These are phyloP conservation scores for Podila epigama DNA, from an alignment of 192 early-diverging fungal species.

Conservation along the genomic window DNA sequence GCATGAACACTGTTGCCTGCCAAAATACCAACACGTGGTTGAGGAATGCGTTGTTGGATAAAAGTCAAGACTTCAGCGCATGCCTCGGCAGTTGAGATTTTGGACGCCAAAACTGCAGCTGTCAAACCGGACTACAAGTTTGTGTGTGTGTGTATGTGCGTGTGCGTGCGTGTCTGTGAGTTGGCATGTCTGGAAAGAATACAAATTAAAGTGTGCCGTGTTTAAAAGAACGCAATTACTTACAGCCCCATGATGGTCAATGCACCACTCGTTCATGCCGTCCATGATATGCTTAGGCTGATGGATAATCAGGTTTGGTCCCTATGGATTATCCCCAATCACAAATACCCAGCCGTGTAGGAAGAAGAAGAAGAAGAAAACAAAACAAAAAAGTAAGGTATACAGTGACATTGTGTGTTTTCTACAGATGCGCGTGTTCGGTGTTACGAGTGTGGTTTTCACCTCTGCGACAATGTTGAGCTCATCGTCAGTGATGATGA, in stretches of 20 bases:
- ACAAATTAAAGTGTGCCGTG: background rate
- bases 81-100: constrained; percentile 70
- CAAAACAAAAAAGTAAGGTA: background rate
- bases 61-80: constrained; percentile 77
- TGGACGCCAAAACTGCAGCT: constrained; percentile 71
- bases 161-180: background rate
- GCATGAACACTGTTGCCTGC: constrained; percentile 96
- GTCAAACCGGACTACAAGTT: constrained; percentile 78
- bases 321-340: constrained; percentile 48
- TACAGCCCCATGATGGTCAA: constrained; percentile 81
- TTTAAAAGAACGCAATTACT: constrained; percentile 32
- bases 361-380: too few relatives aligned
- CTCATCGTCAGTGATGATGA: constrained; percentile 87
- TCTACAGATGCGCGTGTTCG: background rate
- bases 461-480: constrained; percentile 83
- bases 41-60: constrained; percentile 73
- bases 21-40: constrained; percentile 67
- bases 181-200: background rate
- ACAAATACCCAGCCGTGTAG: too few relatives aligned
- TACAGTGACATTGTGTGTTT: background rate
- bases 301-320: constrained; percentile 76
- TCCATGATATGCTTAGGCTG: constrained; percentile 81
- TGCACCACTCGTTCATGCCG: constrained; percentile 93
- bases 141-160: background rate
- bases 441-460: background rate